phyloP scores from a whole-genome alignment of 495 filamentous ascomycete genomes.

The Neurospora sp. region DNA sequence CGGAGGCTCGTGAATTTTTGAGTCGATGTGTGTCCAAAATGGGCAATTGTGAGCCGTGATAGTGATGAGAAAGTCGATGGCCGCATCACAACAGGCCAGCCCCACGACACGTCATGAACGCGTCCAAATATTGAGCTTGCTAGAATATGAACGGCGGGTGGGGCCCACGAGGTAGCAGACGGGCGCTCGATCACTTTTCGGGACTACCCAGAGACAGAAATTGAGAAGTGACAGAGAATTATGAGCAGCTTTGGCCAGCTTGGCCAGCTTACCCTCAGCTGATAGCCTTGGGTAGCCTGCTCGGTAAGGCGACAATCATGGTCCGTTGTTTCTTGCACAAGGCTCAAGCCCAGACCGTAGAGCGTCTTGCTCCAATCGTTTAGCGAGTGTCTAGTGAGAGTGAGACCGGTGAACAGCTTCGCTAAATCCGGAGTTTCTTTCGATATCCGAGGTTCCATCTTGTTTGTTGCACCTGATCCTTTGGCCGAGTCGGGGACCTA shows the following conservation, averaged over 20 bases:
- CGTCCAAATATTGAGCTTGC: background rate
- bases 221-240: background rate
- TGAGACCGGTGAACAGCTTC: background rate
- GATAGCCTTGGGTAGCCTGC: background rate
- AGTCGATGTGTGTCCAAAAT: background rate
- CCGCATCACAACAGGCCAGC: slow-evolving; percentile 18
- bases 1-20: background rate
- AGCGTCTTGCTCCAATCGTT: background rate
- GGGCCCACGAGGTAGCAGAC: background rate
- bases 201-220: background rate
- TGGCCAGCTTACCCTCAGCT: background rate
- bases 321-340: background rate
- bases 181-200: background rate
- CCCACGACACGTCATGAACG: slow-evolving; percentile 17
- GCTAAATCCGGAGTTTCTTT: background rate
- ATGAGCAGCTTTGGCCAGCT: background rate
- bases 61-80: slow-evolving; percentile 13
- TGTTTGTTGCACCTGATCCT: background rate
- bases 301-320: background rate
- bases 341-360: background rate
- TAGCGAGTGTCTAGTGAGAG: background rate
- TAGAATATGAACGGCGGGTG: background rate
- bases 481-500: background rate
- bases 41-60: background rate
- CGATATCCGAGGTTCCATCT: background rate